A percentile compares a stretch with the other conserved stretches of the same genome.
Evolutionary conservation across 345 rosid species (phyloP).

Genomic region (Hypericum perforatum): DNA sequence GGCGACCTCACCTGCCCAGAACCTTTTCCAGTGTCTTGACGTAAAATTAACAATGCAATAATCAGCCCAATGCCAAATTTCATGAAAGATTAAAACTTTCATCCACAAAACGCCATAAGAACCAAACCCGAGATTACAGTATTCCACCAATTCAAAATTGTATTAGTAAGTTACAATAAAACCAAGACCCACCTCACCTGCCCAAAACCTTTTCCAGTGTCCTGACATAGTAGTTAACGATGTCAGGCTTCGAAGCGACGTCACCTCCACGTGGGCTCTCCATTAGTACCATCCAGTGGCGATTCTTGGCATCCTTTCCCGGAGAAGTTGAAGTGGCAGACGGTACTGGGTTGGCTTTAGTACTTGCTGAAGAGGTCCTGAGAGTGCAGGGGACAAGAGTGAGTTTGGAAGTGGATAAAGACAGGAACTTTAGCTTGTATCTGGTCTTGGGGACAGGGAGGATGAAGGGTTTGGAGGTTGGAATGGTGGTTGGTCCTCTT

Average conservation of each 20-base stretch:
- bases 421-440: slow-evolving; percentile 9
- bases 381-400: slow-evolving; percentile 11
- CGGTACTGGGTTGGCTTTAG: slow-evolving; percentile 21
- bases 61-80: not conserved
- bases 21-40: no score
- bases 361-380: slow-evolving; percentile 15
- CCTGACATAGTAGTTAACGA: slow-evolving; percentile 50
- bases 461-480: slow-evolving; percentile 4
- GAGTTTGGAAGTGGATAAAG: slow-evolving; percentile 9
- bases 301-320: slow-evolving; percentile 10
- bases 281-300: slow-evolving; percentile 60
- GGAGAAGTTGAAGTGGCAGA: slow-evolving; percentile 15
- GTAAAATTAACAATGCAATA: no score
- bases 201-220: slow-evolving; percentile 45
- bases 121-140: no score
- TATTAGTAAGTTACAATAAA: not conserved
- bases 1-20: no score
- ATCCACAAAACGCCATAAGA: no score
- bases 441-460: slow-evolving; percentile 9
- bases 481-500: slow-evolving; percentile 7
- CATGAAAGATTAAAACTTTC: not conserved
- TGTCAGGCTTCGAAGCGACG: slow-evolving; percentile 35
- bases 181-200: slow-evolving; percentile 25
- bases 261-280: slow-evolving; percentile 36
- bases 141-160: not conserved